These are phyloP conservation scores for Acanthamoeba castellanii DNA, from an alignment of 208 protist genomes.

Conservation along the genomic window DNA sequence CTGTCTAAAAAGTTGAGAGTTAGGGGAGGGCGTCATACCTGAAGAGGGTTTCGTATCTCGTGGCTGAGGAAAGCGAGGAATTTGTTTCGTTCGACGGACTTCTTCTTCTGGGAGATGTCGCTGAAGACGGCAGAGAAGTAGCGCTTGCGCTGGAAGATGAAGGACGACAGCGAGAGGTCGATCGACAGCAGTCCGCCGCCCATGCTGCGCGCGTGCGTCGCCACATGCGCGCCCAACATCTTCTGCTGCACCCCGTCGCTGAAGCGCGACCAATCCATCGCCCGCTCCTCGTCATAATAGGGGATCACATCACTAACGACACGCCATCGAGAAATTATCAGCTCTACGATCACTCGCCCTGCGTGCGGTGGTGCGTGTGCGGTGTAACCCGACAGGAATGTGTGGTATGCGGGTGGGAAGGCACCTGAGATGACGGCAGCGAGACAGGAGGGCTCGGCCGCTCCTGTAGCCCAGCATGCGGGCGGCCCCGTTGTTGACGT, in stretches of 20 bases:
- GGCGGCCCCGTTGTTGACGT: constrained; percentile 26
- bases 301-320: constrained; percentile 8
- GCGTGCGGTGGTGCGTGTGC: background rate
- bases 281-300: background rate
- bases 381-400: background rate
- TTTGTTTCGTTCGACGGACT: background rate
- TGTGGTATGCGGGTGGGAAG: background rate
- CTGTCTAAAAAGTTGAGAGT: background rate
- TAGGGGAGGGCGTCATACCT: background rate
- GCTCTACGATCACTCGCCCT: too few species aligned
- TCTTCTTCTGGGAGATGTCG: constrained; percentile 55
- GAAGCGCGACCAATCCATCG: constrained; percentile 21
- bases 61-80: constrained; percentile 53
- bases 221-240: constrained; percentile 45
- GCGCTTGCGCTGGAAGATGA: background rate
- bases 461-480: background rate
- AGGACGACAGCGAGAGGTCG: constrained; percentile 48
- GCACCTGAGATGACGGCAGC: background rate
- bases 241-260: background rate
- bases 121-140: constrained; percentile 37
- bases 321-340: too few species aligned
- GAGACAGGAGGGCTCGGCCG: background rate
- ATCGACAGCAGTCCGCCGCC: background rate
- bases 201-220: background rate
- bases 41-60: constrained; percentile 51